A percentile compares a stretch with the other conserved stretches of the same genome.
Evolutionary conservation across 257 asterid species (phyloP).

Genomic region (Nicotiana benthamiana): DNA sequence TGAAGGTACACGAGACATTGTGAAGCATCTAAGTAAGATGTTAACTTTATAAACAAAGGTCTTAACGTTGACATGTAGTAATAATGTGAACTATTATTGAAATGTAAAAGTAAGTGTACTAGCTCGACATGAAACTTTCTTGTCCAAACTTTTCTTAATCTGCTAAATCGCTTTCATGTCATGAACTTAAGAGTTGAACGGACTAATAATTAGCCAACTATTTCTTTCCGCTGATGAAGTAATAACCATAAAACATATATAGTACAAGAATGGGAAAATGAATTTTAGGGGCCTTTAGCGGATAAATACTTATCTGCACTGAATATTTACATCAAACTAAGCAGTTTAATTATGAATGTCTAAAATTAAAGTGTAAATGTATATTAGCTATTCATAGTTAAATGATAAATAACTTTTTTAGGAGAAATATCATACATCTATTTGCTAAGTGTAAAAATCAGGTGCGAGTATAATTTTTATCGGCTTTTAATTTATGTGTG

Average conservation of each 20-base stretch:
- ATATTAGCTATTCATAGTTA: no score
- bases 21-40: background rate
- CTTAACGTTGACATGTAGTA: slow-evolving; percentile 1
- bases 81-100: background rate
- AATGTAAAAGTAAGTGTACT: background rate
- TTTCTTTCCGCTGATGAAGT: background rate
- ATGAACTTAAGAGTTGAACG: background rate
- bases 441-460: no score
- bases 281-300: background rate
- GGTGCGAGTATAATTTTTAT: no score
- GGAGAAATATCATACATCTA: no score
- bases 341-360: no score
- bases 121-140: background rate
- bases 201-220: background rate
- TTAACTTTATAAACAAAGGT: background rate
- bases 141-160: background rate
- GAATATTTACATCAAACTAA: no score
- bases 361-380: no score
- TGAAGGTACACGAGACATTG: background rate
- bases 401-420: no score
- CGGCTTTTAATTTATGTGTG: background rate
- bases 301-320: no score
- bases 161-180: background rate
- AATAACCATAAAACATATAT: background rate
- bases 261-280: background rate